Percentiles rank a stretch among this genome's conserved stretches.
Evolutionary conservation across 1,139 yeast genomes (phyloP).

Genomic region (Yamadazyma diddensiae): DNA sequence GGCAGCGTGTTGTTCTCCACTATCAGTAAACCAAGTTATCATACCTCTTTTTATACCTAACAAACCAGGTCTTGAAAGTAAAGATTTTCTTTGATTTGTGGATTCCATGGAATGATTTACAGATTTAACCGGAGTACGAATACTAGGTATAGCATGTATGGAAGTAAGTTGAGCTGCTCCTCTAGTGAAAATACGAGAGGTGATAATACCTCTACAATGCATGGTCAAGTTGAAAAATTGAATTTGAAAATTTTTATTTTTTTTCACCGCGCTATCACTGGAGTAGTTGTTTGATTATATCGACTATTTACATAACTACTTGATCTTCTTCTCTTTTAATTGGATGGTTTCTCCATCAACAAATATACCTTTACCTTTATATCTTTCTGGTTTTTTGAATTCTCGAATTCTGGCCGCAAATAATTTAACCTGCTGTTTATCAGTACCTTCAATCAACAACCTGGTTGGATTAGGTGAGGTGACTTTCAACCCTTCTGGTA

Average conservation of each 20-base stretch:
- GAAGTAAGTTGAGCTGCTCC: constrained; percentile 52
- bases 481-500: constrained; percentile 77
- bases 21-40: constrained; percentile 74
- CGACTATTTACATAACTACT: constrained; percentile 43
- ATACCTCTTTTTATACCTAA: constrained; percentile 84
- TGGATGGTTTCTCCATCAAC: constrained; percentile 88
- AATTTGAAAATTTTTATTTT: background rate
- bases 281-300: background rate
- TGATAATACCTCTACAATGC: background rate
- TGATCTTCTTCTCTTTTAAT: constrained; percentile 88
- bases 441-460: constrained; percentile 78
- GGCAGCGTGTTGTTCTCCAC: constrained; percentile 71
- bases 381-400: constrained; percentile 95
- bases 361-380: constrained; percentile 96
- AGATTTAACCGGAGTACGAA: constrained; percentile 40
- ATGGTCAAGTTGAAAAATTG: constrained; percentile 1
- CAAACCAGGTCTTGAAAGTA: constrained; percentile 78
- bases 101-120: constrained; percentile 55
- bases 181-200: constrained; percentile 15
- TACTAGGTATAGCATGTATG: constrained; percentile 50
- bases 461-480: constrained; percentile 86
- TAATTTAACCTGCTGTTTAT: constrained; percentile 82
- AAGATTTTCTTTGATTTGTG: constrained; percentile 61
- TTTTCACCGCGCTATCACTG: background rate
- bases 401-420: constrained; percentile 88